These are phyloP conservation scores for Stylonectria norvegica DNA, from an alignment of 2,329 filamentous ascomycete genomes.

Conservation along the genomic window DNA sequence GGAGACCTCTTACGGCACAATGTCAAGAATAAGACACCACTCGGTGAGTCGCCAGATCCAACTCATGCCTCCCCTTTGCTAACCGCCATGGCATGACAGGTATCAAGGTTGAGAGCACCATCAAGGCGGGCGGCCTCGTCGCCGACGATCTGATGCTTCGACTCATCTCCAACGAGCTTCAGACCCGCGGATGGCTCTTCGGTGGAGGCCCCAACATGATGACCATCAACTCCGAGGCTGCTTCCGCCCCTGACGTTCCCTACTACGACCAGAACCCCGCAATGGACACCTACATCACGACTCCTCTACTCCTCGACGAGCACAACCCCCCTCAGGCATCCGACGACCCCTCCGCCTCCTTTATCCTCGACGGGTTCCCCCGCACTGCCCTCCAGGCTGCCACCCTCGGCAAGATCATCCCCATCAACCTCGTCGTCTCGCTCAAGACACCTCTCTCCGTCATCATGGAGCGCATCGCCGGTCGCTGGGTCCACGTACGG, in stretches of 20 bases:
- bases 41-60: constrained; percentile 57
- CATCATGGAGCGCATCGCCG: constrained; percentile 84
- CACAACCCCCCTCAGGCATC: constrained; percentile 46
- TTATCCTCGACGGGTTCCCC: constrained; percentile 94
- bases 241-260: constrained; percentile 34
- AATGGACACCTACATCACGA: constrained; percentile 41
- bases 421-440: constrained; percentile 92
- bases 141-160: constrained; percentile 88
- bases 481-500: constrained; percentile 88
- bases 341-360: constrained; percentile 75
- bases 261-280: constrained; percentile 29
- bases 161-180: constrained; percentile 86
- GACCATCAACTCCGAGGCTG: constrained; percentile 46
- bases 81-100: constrained; percentile 48
- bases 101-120: constrained; percentile 83
- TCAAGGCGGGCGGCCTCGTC: constrained; percentile 86
- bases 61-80: constrained; percentile 1
- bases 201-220: constrained; percentile 47
- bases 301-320: constrained; percentile 37
- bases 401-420: constrained; percentile 74
- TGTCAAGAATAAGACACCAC: constrained; percentile 81
- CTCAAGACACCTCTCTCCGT: constrained; percentile 81
- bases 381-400: constrained; percentile 78
- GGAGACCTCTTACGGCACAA: constrained; percentile 89
- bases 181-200: constrained; percentile 77